Percentiles rank a stretch among this genome's conserved stretches.
Evolutionary conservation across 352 stramenopile species (phyloP).

Genomic region (Peronospora farinosa): DNA sequence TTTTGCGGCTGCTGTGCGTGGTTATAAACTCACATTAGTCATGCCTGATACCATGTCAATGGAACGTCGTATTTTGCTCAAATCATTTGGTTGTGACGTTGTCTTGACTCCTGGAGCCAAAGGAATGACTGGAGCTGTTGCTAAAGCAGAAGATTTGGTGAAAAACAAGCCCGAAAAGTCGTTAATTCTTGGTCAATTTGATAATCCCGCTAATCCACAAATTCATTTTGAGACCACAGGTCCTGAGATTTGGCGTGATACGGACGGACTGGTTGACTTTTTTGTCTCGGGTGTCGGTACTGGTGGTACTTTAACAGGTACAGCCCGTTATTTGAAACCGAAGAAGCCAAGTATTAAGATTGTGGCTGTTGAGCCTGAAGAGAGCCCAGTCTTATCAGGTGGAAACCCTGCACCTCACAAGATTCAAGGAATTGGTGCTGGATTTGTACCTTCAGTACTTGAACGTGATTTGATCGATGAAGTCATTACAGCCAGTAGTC

Average conservation of each 20-base stretch:
- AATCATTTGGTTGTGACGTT: conserved; percentile 89
- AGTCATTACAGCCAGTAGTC: conserved; percentile 75
- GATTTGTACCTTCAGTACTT: conserved; percentile 79
- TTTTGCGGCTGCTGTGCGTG: conserved; percentile 85
- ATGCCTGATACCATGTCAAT: conserved; percentile 95
- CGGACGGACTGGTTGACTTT: conserved; percentile 79
- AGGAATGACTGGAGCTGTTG: conserved; percentile 72
- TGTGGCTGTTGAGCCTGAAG: conserved; percentile 78
- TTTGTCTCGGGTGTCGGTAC: conserved; percentile 87
- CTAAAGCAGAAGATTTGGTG: conserved; percentile 75
- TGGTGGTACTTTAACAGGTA: conserved; percentile 83
- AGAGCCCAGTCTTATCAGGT: conserved; percentile 78
- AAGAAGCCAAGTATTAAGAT: conserved; percentile 80
- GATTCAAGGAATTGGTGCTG: conserved; percentile 83
- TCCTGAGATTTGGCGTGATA: conserved; percentile 85
- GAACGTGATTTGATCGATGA: conserved; percentile 83
- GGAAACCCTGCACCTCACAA: conserved; percentile 78
- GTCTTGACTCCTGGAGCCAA: conserved; percentile 87
- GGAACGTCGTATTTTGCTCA: conserved; percentile 93
- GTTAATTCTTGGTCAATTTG: conserved; percentile 91
- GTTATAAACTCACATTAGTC: conserved; percentile 91
- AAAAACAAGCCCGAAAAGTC: conserved; percentile 61
- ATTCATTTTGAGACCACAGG: conserved; percentile 87
- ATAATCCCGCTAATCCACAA: conserved; percentile 95
- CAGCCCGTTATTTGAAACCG: conserved; percentile 80